Evolutionary conservation across 2,329 filamentous ascomycete genomes (phyloP), one percentile per base, ranked within the genome.

Genomic region (Fusarium multiceps): DNA sequence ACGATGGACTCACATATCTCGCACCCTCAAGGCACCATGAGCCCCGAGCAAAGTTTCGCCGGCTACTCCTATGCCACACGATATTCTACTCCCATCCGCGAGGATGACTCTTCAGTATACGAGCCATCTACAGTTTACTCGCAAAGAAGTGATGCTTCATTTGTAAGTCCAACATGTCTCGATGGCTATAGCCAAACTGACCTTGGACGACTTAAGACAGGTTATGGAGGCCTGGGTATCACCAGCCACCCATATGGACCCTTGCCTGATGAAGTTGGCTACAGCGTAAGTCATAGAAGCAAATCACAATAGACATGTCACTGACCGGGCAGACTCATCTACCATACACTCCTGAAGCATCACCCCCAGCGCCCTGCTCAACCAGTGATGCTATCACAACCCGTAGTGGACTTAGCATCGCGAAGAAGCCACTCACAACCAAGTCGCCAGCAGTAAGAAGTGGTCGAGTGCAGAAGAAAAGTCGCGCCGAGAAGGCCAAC

Each of bases 331-430:
- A 77, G 73, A 27, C 57, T 25, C 71, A 59, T 46, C 30, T 51
- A 8, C 73, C 71, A 8, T 76, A 72, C 46, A 87, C 85, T 9
- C 85, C 85, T 0, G 84, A 84, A 28, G 84, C 82, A 55, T 88
- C 86, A 32, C 85, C 87, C 4, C 81, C 82, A 16, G 84, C 83
- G 4, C 57, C 69, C 4, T 72, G 62, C 28, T 55, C 51, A 21
- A 50, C 30, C 27, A 63, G 48, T 11, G 71, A 71, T 20, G 69
- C 77, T 9, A 79, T 82, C 54, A 79, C 74, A 40, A 81, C 79
- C 30, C 80, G 82, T 18, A 82, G 78, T 56, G 78, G 81, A 30
- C 72, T 77, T 58, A 75, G 71, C 28, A 74, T 78, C 49, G 71
- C 72, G 47, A 78, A 74, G 60, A 63, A 69, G 57, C 30, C 66